Conservation (phyloP, 306 rosid species). For the Vigna radiata region DNA sequence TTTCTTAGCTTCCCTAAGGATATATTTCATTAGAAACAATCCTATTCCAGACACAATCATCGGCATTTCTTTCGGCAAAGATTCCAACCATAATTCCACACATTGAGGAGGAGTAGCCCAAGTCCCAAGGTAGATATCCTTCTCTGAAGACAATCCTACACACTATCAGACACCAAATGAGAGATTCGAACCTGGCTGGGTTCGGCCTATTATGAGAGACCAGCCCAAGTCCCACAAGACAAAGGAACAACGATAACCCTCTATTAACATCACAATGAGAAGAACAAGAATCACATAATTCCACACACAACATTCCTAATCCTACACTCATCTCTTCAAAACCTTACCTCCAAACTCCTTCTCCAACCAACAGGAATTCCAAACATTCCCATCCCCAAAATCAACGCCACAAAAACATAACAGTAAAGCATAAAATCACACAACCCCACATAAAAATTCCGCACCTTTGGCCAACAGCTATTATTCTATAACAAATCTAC, state of each 20-base stretch:
- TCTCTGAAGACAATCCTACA: background rate
- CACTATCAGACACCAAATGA: background rate
- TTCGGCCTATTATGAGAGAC: background rate
- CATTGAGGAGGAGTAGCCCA: background rate
- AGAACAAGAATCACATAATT: background rate
- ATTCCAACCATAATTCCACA: background rate
- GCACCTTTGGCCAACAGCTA: background rate
- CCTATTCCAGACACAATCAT: background rate
- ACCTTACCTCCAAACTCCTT: background rate
- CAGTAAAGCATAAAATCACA: background rate
- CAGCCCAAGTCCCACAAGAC: background rate
- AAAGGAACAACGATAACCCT: background rate
- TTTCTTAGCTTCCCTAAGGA: background rate
- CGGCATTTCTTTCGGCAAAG: background rate
- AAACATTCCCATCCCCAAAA: background rate
- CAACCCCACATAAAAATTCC: background rate
- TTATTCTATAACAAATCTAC: background rate
- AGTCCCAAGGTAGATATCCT: background rate
- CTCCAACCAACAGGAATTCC: background rate
- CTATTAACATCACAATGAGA: background rate
- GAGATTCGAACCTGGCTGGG: background rate
- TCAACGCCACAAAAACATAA: background rate
- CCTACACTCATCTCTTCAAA: background rate
- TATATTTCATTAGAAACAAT: background rate
- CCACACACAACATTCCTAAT: background rate